phyloP scores from a whole-genome alignment of 345 rosid species.

The Citrus unshiu region DNA sequence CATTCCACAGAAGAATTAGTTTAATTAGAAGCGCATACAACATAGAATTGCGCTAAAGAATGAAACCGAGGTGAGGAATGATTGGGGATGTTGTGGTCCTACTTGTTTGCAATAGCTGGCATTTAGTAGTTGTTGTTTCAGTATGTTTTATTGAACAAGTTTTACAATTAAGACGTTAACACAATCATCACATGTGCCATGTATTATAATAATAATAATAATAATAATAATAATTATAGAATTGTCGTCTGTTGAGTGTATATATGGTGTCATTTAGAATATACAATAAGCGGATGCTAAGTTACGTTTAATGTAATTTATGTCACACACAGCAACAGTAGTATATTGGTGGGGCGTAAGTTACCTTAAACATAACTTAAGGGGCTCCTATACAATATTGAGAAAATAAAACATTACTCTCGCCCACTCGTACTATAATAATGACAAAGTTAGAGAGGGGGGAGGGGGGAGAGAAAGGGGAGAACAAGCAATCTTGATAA shows the following conservation, averaged over 20 bases:
- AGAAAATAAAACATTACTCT: too few relatives aligned
- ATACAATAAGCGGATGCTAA: too few relatives aligned
- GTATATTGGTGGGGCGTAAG: fast-evolving
- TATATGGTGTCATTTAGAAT: too few relatives aligned
- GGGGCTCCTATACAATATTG: too few relatives aligned
- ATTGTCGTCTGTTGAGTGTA: too few relatives aligned
- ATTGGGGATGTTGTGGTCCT: background rate
- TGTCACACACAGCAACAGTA: fast-evolving
- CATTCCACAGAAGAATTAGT: background rate
- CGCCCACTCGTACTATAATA: background rate
- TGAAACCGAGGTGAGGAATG: background rate
- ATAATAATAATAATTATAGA: too few relatives aligned
- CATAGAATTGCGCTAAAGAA: background rate
- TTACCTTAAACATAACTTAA: fast-evolving
- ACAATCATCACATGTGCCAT: too few relatives aligned
- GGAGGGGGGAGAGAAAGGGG: too few relatives aligned
- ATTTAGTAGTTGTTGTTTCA: background rate
- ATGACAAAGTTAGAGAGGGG: background rate
- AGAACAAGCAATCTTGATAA: background rate
- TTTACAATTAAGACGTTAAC: too few relatives aligned
- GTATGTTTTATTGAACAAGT: too few relatives aligned
- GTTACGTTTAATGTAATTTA: too few relatives aligned
- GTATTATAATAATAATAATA: too few relatives aligned
- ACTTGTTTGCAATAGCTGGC: background rate
- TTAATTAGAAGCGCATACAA: background rate